phyloP scores from a whole-genome alignment of 345 rosid species.

The Melaleuca quinquenervia region DNA sequence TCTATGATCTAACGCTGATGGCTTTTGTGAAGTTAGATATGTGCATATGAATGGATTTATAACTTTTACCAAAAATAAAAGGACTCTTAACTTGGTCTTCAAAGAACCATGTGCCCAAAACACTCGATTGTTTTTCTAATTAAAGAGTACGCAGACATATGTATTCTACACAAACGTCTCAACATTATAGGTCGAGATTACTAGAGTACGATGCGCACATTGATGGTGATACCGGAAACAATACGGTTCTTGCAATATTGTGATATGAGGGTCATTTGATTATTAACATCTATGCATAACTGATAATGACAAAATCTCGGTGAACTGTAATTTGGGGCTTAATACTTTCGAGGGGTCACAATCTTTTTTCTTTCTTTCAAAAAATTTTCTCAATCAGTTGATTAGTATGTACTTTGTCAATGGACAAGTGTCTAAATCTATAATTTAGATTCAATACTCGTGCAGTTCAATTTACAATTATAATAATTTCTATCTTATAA shows the following conservation, averaged over 20 bases:
- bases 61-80: neutral
- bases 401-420: neutral
- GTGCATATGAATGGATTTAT: neutral
- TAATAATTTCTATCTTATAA: neutral
- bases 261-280: neutral
- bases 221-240: neutral
- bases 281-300: neutral
- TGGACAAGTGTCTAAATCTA: neutral
- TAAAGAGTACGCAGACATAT: neutral
- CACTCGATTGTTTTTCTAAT: neutral
- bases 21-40: neutral
- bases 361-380: neutral
- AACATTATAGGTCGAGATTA: neutral
- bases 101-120: neutral
- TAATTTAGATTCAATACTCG: neutral
- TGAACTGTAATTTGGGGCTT: neutral
- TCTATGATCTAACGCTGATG: neutral
- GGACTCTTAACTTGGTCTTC: neutral
- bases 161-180: neutral
- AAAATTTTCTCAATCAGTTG: neutral
- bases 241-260: neutral
- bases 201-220: neutral
- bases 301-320: neutral
- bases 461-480: neutral
- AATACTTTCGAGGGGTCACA: neutral